Evolutionary conservation across 1,284 basidiomycete species (phyloP).

Genomic region (Rhodotorula sp.): DNA sequence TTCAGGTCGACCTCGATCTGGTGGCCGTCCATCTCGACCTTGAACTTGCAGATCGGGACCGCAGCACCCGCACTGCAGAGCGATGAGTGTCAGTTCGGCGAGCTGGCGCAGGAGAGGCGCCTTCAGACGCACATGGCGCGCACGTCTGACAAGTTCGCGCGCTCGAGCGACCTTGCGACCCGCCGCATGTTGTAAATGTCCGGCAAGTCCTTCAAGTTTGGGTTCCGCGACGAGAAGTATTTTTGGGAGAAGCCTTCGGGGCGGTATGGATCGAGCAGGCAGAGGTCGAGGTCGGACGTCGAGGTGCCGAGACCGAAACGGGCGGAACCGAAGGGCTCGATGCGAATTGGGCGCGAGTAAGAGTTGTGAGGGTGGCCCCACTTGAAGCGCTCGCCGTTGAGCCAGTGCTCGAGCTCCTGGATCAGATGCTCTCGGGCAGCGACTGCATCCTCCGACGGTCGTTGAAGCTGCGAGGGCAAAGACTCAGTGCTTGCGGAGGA

Average conservation of each 20-base stretch:
- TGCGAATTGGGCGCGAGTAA: conserved; percentile 17
- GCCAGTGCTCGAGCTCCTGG: conserved; percentile 18
- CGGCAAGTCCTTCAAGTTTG: conserved; percentile 10
- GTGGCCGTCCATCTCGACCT: conserved; percentile 35
- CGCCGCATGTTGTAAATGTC: conserved; percentile 38
- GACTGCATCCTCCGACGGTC: conserved; percentile 24
- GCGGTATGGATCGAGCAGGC: conserved; percentile 42
- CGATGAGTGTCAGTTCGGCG: background rate
- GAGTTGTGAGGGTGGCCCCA: conserved; percentile 36
- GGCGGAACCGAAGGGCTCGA: conserved; percentile 42
- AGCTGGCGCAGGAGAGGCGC: too few species aligned
- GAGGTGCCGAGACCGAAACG: conserved; percentile 42
- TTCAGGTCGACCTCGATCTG: conserved; percentile 44
- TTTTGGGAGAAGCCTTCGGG: conserved; percentile 39
- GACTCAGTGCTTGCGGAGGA: background rate
- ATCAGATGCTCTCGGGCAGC: conserved; percentile 31
- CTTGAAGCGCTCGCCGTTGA: conserved; percentile 28
- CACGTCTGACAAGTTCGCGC: conserved; percentile 22
- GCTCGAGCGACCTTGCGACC: conserved; percentile 21
- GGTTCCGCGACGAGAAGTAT: conserved; percentile 19
- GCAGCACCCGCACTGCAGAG: conserved; percentile 26
- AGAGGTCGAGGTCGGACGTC: conserved; percentile 43
- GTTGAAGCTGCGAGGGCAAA: conserved; percentile 17
- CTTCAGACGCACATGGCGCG: conserved; percentile 27
- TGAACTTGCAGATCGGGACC: conserved; percentile 44